Conservation (phyloP, 2,329 filamentous ascomycete species). For the Cadophora gregata region DNA sequence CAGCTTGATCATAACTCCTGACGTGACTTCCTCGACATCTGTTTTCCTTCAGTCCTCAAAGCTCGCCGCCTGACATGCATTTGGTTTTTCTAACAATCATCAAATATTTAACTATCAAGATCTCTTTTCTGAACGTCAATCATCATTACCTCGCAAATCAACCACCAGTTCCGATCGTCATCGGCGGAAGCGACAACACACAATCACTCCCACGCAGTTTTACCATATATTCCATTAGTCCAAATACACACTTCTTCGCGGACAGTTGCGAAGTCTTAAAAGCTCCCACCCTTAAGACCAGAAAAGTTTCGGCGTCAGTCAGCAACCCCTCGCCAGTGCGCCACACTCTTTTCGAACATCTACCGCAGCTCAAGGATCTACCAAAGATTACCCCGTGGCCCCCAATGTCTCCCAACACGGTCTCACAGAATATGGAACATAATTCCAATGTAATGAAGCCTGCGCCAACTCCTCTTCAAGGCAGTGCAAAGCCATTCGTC, state of each 20-base stretch:
- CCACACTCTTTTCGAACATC: neutral
- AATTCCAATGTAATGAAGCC: neutral
- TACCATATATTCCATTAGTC: too few relatives aligned
- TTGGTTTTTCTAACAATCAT: too few relatives aligned
- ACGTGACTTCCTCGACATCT: too few relatives aligned
- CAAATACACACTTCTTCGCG: neutral
- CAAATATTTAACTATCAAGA: too few relatives aligned
- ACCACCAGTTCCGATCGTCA: too few relatives aligned
- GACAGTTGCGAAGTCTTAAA: neutral
- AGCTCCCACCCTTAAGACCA: neutral
- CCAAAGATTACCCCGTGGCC: neutral
- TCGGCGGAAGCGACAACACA: too few relatives aligned
- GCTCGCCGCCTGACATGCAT: too few relatives aligned
- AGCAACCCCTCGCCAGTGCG: neutral
- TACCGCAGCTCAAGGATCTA: neutral
- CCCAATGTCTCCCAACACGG: neutral
- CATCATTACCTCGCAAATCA: too few relatives aligned
- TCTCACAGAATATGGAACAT: neutral
- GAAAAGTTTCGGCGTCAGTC: neutral
- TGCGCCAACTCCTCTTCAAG: neutral
- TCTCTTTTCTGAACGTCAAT: too few relatives aligned
- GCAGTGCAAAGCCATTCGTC: neutral
- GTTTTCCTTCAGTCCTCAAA: too few relatives aligned
- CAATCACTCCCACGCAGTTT: too few relatives aligned
- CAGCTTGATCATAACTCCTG: too few relatives aligned